Evolutionary conservation across 139 green algal genomes (phyloP).

Genomic region (Tetraselmis chui): DNA sequence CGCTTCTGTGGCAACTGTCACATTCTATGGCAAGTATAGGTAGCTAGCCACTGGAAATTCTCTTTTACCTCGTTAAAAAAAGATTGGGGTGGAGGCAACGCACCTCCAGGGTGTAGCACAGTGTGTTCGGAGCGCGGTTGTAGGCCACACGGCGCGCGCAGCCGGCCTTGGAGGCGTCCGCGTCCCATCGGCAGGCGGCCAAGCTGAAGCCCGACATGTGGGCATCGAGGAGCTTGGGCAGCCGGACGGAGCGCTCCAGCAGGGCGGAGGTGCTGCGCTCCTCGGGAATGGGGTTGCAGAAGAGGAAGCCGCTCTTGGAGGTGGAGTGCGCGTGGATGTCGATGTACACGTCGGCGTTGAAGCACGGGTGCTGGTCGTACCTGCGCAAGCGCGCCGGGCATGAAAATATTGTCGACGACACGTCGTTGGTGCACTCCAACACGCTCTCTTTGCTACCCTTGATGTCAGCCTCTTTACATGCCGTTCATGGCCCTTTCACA

Average conservation of each 20-base stretch:
- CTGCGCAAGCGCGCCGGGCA: neutral
- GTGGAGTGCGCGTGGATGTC: slow-evolving; percentile 32
- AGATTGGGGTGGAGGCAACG: slow-evolving; percentile 24
- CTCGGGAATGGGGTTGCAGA: slow-evolving; percentile 24
- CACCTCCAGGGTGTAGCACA: slow-evolving; percentile 35
- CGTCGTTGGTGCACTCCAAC: no score
- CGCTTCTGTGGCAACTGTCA: no score
- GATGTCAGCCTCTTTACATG: no score
- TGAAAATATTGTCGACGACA: no score
- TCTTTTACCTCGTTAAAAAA: no score
- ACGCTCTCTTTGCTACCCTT: no score
- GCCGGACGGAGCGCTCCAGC: slow-evolving; percentile 1
- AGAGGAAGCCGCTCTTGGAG: slow-evolving; percentile 24
- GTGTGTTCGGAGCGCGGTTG: slow-evolving; percentile 4
- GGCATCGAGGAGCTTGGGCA: slow-evolving; percentile 15
- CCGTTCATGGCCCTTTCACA: no score
- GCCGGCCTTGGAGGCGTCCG: slow-evolving; percentile 21
- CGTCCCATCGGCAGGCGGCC: slow-evolving; percentile 17
- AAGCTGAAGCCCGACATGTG: slow-evolving; percentile 21
- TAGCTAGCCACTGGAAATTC: no score
- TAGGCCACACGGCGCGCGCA: slow-evolving; percentile 19
- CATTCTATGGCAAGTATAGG: no score
- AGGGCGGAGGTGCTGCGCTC: neutral
- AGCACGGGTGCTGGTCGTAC: slow-evolving; percentile 9
- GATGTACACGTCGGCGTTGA: slow-evolving; percentile 24